Conservation (phyloP, 768 basidiomycete species). For the Rhizopogon salebrosus region DNA sequence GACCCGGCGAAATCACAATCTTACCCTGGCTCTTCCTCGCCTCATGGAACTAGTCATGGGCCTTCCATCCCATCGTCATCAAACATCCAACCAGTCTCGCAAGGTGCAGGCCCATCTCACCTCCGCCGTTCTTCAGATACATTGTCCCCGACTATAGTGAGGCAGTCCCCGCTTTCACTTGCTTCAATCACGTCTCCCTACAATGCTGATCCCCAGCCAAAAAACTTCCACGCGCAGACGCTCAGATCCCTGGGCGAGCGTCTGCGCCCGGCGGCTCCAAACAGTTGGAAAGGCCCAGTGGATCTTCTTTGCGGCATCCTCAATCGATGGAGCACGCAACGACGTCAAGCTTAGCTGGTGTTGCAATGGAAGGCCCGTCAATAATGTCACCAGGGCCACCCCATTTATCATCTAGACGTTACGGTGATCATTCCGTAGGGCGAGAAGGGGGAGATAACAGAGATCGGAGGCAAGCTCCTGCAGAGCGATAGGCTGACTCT, state of each 20-base stretch:
- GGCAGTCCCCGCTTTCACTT: conserved; percentile 35
- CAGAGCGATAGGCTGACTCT: conserved; percentile 18
- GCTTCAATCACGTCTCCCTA: conserved; percentile 39
- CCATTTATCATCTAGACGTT: conserved; percentile 30
- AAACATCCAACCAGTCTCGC: conserved; percentile 11
- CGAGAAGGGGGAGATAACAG: conserved; percentile 31
- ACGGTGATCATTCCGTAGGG: conserved; percentile 29
- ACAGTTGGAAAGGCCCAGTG: conserved; percentile 29
- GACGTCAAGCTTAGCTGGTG: conserved; percentile 15
- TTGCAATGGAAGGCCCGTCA: conserved; percentile 25
- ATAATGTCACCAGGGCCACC: conserved; percentile 26
- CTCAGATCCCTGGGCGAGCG: conserved; percentile 64
- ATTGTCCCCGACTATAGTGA: conserved; percentile 25
- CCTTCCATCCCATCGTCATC: conserved; percentile 17
- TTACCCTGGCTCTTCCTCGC: conserved; percentile 21
- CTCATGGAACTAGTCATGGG: conserved; percentile 20
- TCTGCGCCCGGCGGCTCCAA: conserved; percentile 57
- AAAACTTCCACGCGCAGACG: conserved; percentile 81
- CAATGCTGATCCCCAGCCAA: conserved; percentile 43
- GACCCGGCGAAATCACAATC: conserved; percentile 21
- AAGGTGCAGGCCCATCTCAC: conserved; percentile 16
- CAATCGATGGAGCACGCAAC: conserved; percentile 21
- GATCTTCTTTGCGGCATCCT: conserved; percentile 34
- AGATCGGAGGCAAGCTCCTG: conserved; percentile 25
- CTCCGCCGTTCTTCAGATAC: conserved; percentile 25